Base-by-base conservation (phyloP, 2,329 filamentous ascomycete species). In the Cyanodermella asteris region DNA sequence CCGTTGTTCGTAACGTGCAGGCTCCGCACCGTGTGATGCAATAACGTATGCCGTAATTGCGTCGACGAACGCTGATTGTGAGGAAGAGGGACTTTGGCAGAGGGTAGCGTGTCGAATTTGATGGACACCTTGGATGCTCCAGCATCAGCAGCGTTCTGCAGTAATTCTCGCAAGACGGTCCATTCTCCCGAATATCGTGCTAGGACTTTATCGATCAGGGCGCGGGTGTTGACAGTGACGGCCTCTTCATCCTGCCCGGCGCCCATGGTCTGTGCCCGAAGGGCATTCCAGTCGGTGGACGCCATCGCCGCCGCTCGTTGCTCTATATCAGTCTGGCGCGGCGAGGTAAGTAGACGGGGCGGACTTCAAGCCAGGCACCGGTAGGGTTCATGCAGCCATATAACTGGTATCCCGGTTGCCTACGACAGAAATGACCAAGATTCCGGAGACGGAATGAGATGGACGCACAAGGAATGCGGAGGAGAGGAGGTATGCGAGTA, bases 71-170 rank as follows among this genome's bases (percentile, higher is more conserved):
- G 70, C 26, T 67, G 63, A 8, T 65, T 64, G 14, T 55, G 49
- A 5, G 84, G 65, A 6, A 65, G 51, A 5, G 82, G 75, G 4
- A 90, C 64, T 8, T 64, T 70, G 3, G 71, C 65, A 16, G 84
- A 93, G 2, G 84, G 82, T 10, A 77, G 50, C 2, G 84, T 91
- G 47, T 97, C 84, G 57, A 87, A 91, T 39, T 75, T 82, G 43
- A 97, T 78, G 22, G 68, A 75, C 37, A 94, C 84, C 28, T 70
- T 82, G 10, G 72, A 76, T 23, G 87, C 87, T 42, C 82, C 77
- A 13, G 87, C 87, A 54, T 97, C 87, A 34, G 87, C 84, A n/a
- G 87, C 87, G 45, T 97, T 97, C 44, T 97, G 87, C 22, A 97
- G 81, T 32, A 97, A 69, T 47, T 97, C 87, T 56, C 87, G 69